Percentiles rank a stretch among this genome's conserved stretches.
Evolutionary conservation across 2,329 filamentous ascomycete genomes (phyloP).

Genomic region (Nemania diffusa): DNA sequence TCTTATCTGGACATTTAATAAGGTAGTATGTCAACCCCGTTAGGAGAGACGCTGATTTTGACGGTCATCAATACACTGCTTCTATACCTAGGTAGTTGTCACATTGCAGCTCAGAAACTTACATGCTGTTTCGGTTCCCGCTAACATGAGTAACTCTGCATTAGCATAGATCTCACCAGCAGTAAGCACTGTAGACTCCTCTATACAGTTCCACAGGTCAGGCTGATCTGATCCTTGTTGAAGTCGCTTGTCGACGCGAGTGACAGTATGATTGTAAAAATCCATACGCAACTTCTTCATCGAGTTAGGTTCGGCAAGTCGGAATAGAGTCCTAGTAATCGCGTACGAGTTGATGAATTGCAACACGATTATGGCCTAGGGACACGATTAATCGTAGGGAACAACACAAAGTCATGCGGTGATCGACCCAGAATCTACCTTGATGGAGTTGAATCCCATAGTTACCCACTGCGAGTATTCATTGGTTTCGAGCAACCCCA

Average conservation of each 20-base stretch:
- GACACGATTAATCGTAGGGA: not conserved
- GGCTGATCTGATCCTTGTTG: constrained; percentile 30
- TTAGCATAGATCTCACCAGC: constrained; percentile 36
- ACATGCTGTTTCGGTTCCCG: constrained; percentile 36
- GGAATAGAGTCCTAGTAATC: constrained; percentile 2
- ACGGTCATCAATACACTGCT: too few species aligned
- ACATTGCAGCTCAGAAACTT: not conserved
- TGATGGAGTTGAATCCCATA: constrained; percentile 17
- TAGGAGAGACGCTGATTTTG: constrained; percentile 28
- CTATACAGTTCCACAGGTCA: constrained; percentile 44
- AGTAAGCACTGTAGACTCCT: constrained; percentile 35
- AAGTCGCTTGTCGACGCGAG: constrained; percentile 22
- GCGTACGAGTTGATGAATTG: constrained; percentile 21
- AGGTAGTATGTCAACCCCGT: constrained; percentile 27
- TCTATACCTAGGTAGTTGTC: not conserved
- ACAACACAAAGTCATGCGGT: not conserved
- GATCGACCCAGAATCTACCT: not conserved
- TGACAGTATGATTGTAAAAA: constrained; percentile 20
- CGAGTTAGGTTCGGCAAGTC: constrained; percentile 7
- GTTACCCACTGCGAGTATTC: constrained; percentile 32
- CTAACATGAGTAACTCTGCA: constrained; percentile 40
- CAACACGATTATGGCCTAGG: constrained; percentile 11
- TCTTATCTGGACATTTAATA: constrained; percentile 17
- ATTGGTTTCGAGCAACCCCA: constrained; percentile 27
- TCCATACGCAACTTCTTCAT: constrained; percentile 18